phyloP scores from a whole-genome alignment of 1,139 yeast genomes.

The Magnusiomyces magnusii region DNA sequence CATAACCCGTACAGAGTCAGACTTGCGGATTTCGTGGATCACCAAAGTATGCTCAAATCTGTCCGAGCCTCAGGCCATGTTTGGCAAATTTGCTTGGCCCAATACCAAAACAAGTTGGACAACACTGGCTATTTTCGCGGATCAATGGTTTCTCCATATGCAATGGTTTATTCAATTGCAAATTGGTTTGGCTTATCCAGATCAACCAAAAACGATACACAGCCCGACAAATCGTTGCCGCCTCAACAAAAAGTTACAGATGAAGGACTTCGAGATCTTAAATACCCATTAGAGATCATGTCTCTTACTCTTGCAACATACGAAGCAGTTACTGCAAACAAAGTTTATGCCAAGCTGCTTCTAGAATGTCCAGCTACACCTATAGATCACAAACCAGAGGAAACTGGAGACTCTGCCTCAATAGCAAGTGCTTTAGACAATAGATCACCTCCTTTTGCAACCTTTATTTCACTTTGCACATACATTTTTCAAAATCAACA shows the following conservation, averaged over 20 bases:
- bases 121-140: neutral
- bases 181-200: neutral
- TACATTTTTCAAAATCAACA: conserved; percentile 31
- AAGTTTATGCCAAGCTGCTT: conserved; percentile 30
- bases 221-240: neutral
- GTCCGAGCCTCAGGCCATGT: conserved; percentile 27
- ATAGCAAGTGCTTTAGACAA: conserved; percentile 4
- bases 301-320: conserved; percentile 32
- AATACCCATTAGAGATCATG: conserved; percentile 23
- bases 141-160: neutral
- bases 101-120: conserved; percentile 14
- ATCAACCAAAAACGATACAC: neutral
- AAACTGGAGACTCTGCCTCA: conserved; percentile 4
- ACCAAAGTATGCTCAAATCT: conserved; percentile 31
- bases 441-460: conserved; percentile 21
- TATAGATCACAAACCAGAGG: neutral
- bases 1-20: conserved; percentile 34
- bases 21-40: conserved; percentile 37
- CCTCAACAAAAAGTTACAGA: neutral
- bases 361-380: conserved; percentile 24
- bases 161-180: neutral
- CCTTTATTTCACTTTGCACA: conserved; percentile 31
- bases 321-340: conserved; percentile 34
- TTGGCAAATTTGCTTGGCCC: conserved; percentile 25
- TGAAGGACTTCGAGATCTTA: neutral